A percentile compares a stretch with the other conserved stretches of the same genome.
phyloP scores from a whole-genome alignment of 257 asterid species.

The Plantago major region DNA sequence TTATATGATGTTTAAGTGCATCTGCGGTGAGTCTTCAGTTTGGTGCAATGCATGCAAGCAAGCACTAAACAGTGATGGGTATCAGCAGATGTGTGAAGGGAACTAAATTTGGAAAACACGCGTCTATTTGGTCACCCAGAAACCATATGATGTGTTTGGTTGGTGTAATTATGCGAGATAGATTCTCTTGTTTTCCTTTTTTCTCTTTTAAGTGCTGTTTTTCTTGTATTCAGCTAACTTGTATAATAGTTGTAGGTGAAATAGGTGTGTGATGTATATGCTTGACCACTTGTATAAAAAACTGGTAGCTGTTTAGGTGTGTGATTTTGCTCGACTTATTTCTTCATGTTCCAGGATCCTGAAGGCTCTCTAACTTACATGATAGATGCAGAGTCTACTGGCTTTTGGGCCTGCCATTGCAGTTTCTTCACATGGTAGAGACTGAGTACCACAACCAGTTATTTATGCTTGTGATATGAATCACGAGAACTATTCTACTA shows the following conservation, averaged over 20 bases:
- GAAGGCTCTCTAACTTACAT: too few relatives aligned
- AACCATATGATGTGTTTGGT: conserved; percentile 38
- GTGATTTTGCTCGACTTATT: background rate
- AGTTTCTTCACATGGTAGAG: too few relatives aligned
- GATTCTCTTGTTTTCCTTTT: conserved; percentile 15
- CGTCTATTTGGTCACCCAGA: conserved; percentile 29
- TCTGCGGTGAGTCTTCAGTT: conserved; percentile 11
- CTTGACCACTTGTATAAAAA: conserved; percentile 15
- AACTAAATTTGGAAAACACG: conserved; percentile 19
- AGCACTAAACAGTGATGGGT: conserved; percentile 23
- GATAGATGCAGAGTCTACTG: too few relatives aligned
- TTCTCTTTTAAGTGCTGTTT: conserved; percentile 2
- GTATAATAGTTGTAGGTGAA: conserved; percentile 17
- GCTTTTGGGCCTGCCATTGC: too few relatives aligned
- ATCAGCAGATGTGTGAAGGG: conserved; percentile 22
- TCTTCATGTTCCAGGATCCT: conserved; percentile 18
- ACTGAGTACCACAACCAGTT: too few relatives aligned
- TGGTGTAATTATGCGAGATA: conserved; percentile 43
- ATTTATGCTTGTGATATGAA: too few relatives aligned
- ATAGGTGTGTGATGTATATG: conserved; percentile 26
- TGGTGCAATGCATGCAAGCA: conserved; percentile 29
- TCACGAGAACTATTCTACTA: too few relatives aligned
- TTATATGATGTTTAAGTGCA: conserved; percentile 1
- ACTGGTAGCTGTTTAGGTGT: background rate
- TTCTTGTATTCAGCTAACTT: conserved; percentile 19